Evolutionary conservation across 192 early-diverging fungal species (phyloP), one percentile per base, ranked within the genome.

Genomic region (Rhizoclosmatium globosum): DNA sequence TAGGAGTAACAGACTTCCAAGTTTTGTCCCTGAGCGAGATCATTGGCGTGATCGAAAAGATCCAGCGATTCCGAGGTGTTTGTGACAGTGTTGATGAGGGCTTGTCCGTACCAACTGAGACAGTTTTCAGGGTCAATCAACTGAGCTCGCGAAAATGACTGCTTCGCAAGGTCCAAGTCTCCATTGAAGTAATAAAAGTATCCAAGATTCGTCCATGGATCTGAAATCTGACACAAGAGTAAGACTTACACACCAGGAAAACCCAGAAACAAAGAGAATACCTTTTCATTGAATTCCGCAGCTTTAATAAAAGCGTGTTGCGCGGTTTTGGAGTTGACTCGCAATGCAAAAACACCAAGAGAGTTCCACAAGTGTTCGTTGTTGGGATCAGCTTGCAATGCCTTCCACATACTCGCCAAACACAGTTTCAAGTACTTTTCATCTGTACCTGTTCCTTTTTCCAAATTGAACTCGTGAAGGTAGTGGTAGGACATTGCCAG

Each of bases 221-320:
- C 71, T 1, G 90, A 85, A 68, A 79, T 74, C 91, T 92, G 58
- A 43, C 67, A 42, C 62, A 19, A 70, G 17, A 61, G 58, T 39
- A 4, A 73, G 47, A 11, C 39, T 3, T 53, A 31, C 31, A 31
- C 31, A 31, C 31, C 31, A 31, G 31, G 31, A 31, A 31, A 31
- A 31, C 31, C 31, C 31, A 42, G 1, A 80, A 59, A 78, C 17
- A 17, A 47, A 61, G 15, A 74, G 21, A 77, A 17, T 39, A 94
- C 93, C 88, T 88, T 84, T 3, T 90, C 78, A 60, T 93, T 90
- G 59, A 84, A 85, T 61, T 94, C 91, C 44, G 92, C 88, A 15
- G 97, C 89, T 78, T 91, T 87, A 72, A 97, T 93, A 74, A 97
- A 91, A 1, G 94, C 90, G 77, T 97, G 93, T 79, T 98, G 97